Evolutionary conservation across 768 basidiomycete genomes (phyloP).

Genomic region (Suillus alpinus): DNA sequence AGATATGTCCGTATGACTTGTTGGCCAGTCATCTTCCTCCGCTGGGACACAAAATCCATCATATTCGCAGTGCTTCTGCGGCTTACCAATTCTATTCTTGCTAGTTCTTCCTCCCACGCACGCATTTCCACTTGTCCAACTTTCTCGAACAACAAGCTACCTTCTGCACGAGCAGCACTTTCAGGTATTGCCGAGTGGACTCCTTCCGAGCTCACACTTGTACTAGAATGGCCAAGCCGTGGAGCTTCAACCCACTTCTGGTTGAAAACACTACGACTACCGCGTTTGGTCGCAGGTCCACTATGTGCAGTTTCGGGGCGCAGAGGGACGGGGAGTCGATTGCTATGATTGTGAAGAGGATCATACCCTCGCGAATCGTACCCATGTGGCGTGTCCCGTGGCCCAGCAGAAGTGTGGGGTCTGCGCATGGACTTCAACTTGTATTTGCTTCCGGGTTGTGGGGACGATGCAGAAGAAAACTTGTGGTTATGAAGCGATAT

Average conservation of each 20-base stretch:
- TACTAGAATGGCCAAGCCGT: conserved; percentile 31
- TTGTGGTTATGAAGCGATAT: conserved; percentile 22
- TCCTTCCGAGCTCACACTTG: conserved; percentile 49
- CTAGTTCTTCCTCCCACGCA: conserved; percentile 81
- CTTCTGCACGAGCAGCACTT: conserved; percentile 15
- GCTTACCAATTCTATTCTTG: conserved; percentile 63
- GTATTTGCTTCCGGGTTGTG: conserved; percentile 27
- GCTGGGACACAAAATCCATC: conserved; percentile 29
- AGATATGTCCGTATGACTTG: conserved; percentile 23
- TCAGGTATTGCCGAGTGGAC: conserved; percentile 25
- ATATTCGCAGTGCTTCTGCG: conserved; percentile 41
- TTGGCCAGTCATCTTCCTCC: conserved; percentile 24
- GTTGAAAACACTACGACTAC: conserved; percentile 16
- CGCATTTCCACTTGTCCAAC: conserved; percentile 39
- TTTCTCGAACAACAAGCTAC: conserved; percentile 23
- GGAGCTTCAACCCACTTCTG: conserved; percentile 20
- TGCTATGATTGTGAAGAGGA: conserved; percentile 13
- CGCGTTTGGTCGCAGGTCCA: conserved; percentile 8
- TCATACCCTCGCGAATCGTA: conserved; percentile 17
- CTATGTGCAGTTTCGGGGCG: conserved; percentile 30
- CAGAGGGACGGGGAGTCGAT: conserved; percentile 13
- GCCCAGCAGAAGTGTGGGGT: conserved; percentile 76
- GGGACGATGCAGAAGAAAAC: conserved; percentile 28
- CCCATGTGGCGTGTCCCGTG: conserved; percentile 49
- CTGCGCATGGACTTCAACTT: conserved; percentile 41